Percentiles rank a stretch among this genome's conserved stretches.
These are phyloP conservation scores for Artemisia princeps DNA, from an alignment of 140 eudicot genomes.

Conservation along the genomic window DNA sequence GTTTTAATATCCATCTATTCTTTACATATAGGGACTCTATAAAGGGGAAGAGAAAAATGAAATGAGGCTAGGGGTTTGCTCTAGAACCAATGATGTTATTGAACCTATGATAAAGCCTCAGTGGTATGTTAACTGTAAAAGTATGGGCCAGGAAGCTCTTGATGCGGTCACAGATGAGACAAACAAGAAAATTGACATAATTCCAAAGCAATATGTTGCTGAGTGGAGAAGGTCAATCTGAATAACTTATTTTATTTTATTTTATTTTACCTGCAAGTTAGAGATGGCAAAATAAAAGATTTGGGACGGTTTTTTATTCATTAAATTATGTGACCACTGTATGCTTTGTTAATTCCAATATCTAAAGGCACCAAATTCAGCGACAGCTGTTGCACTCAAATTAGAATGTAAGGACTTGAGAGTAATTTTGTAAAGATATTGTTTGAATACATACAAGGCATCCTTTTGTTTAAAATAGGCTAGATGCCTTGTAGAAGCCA, in stretches of 20 bases:
- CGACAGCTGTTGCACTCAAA: too few species aligned
- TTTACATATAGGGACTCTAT: slow-evolving; percentile 57
- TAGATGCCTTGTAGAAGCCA: too few species aligned
- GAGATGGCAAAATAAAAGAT: neutral
- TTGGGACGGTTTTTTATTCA: neutral
- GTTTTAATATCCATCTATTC: neutral
- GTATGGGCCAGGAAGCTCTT: slow-evolving; percentile 78
- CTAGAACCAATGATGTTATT: slow-evolving; percentile 86
- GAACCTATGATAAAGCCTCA: slow-evolving; percentile 97
- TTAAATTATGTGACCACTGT: too few species aligned
- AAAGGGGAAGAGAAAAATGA: slow-evolving; percentile 76
- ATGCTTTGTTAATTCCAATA: too few species aligned
- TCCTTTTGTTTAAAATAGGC: too few species aligned
- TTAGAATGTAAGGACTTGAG: too few species aligned
- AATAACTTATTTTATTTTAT: neutral
- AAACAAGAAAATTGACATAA: slow-evolving; percentile 59
- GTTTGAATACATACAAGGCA: too few species aligned
- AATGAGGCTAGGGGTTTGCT: slow-evolving; percentile 95
- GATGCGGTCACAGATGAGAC: slow-evolving; percentile 65
- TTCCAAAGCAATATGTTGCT: slow-evolving; percentile 82
- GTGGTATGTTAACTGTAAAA: slow-evolving; percentile 84
- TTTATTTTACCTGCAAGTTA: neutral
- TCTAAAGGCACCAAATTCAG: too few species aligned
- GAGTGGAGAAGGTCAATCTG: slow-evolving; percentile 76
- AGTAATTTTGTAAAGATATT: too few species aligned